These are phyloP conservation scores for Vitis riparia DNA, from an alignment of 164 flowering plant species.

Conservation along the genomic window DNA sequence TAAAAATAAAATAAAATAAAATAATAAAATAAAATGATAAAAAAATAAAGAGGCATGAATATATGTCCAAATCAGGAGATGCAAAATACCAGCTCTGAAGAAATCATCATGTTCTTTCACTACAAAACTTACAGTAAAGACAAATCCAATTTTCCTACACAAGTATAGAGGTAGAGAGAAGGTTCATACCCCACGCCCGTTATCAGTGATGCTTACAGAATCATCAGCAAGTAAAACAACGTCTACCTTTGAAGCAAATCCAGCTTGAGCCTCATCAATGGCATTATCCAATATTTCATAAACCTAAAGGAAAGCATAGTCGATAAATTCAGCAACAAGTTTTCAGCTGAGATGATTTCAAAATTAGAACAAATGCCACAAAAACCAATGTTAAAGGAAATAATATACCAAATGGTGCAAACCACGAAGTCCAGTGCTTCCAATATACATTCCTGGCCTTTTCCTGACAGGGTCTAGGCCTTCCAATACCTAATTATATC, in stretches of 20 bases:
- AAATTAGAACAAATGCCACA: not conserved
- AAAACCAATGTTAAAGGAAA: not conserved
- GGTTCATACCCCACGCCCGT: conserved; percentile 89
- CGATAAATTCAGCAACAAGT: conserved; percentile 3
- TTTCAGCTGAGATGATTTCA: not conserved
- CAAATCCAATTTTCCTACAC: not conserved
- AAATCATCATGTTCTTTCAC: not conserved
- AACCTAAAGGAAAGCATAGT: conserved; percentile 47
- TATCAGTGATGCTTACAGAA: conserved; percentile 90
- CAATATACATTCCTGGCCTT: conserved; percentile 98
- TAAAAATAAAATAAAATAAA: too few relatives aligned
- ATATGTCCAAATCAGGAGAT: not conserved
- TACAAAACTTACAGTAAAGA: not conserved
- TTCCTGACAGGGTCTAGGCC: conserved; percentile 95
- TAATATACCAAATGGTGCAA: conserved; percentile 86
- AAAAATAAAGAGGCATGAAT: too few relatives aligned
- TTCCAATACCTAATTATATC: conserved; percentile 71
- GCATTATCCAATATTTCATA: conserved; percentile 98
- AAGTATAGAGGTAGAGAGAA: not conserved
- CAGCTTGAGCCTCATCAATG: conserved; percentile 97
- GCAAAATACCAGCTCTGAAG: not conserved
- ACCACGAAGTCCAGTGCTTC: conserved; percentile 96
- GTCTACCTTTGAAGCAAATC: conserved; percentile 75
- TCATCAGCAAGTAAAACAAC: conserved; percentile 72
- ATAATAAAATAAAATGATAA: too few relatives aligned